These are phyloP conservation scores for Biscogniauxia mediterranea DNA, from an alignment of 2,329 filamentous ascomycete species.

Conservation along the genomic window DNA sequence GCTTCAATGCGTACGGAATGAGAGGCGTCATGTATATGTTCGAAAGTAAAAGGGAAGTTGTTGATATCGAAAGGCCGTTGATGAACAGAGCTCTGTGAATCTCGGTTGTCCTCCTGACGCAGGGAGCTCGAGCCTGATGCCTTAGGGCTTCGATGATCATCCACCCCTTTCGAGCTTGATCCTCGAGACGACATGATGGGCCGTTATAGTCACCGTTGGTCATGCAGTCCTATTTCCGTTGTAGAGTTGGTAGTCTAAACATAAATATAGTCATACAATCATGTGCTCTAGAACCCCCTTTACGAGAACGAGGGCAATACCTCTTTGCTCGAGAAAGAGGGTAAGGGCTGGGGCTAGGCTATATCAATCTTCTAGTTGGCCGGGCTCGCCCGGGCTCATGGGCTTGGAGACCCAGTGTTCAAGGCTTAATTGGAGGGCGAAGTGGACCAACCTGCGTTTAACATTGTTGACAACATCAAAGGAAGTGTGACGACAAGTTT, in stretches of 20 bases:
- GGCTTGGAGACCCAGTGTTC: neutral
- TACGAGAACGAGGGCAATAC: neutral
- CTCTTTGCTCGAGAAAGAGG: neutral
- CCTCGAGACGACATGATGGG: constrained; percentile 13
- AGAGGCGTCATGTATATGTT: constrained; percentile 14
- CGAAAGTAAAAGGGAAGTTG: constrained; percentile 22
- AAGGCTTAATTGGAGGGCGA: neutral
- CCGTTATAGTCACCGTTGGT: neutral
- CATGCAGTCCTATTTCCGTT: neutral
- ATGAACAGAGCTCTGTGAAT: neutral
- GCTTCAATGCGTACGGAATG: constrained; percentile 18
- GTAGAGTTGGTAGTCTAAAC: neutral
- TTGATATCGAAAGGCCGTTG: constrained; percentile 14
- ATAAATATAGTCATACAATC: neutral
- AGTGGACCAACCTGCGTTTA: constrained; percentile 1
- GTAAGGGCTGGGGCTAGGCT: neutral
- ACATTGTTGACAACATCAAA: neutral
- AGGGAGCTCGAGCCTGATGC: neutral
- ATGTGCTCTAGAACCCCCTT: neutral
- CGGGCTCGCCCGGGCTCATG: neutral
- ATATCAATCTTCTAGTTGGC: neutral
- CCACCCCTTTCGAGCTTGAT: neutral
- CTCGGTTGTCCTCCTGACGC: neutral
- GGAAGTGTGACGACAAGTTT: neutral
- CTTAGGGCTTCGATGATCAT: neutral